Conservation (phyloP, 441 rosid genomes). For the Syzygium malaccense region DNA sequence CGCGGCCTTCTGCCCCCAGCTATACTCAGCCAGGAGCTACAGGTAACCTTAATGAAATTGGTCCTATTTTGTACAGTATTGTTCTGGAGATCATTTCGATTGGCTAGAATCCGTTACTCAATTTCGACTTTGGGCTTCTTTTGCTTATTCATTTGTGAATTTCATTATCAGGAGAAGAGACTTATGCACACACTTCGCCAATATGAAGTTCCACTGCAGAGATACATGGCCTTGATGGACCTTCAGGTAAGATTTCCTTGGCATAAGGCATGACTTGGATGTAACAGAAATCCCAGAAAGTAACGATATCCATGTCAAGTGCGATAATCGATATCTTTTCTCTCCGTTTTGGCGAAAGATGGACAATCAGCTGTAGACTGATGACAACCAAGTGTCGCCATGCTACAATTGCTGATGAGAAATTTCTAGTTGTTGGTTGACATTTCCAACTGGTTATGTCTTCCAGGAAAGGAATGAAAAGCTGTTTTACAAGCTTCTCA, state of each 20-base stretch:
- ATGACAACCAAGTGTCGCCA: background rate
- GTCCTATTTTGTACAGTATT: background rate
- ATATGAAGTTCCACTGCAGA: slow-evolving; percentile 83
- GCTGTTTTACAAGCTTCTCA: slow-evolving; percentile 84
- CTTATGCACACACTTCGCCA: slow-evolving; percentile 81
- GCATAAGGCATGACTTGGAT: background rate
- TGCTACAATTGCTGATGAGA: background rate
- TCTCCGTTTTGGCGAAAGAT: background rate
- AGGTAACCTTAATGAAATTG: slow-evolving; percentile 28
- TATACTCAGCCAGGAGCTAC: slow-evolving; percentile 64
- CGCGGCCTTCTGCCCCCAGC: slow-evolving; percentile 94
- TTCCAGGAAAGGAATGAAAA: slow-evolving; percentile 88
- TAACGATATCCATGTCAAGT: background rate
- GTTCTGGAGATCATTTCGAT: background rate
- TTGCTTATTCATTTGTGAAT: background rate
- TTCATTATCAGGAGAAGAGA: slow-evolving; percentile 56
- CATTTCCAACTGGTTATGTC: background rate
- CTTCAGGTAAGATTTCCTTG: slow-evolving; percentile 50
- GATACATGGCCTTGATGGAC: slow-evolving; percentile 88
- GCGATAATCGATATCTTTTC: background rate
- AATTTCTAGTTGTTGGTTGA: background rate
- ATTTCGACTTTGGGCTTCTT: background rate
- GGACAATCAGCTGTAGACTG: background rate
- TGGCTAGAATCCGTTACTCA: background rate
- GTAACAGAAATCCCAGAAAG: background rate